Base-by-base conservation (phyloP, 139 green algal genomes). In the Parachlorella kessleri region DNA sequence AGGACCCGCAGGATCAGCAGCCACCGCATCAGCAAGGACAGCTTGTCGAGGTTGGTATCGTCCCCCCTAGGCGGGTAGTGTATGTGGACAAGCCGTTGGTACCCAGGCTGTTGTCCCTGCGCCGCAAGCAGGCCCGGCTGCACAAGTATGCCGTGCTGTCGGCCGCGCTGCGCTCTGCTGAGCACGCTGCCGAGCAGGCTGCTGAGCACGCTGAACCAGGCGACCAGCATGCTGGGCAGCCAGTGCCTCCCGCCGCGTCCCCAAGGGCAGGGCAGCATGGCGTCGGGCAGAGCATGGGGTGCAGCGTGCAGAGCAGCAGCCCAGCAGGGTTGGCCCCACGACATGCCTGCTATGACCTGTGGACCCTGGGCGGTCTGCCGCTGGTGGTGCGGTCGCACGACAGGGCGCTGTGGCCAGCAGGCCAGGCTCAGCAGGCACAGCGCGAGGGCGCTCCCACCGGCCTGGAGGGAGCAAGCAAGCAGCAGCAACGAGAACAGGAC, bases 71-170 rank as follows among this genome's bases (percentile, higher is more conserved):
- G 6, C 54, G 1, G 30, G 9, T 68, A 0, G 59, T 84, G 10
- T 87, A 64, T 21, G 2, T 87, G 9, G 65, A 76, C 3, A 87
- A 87, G 69, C 83, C 83, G 24, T 35, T 87, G 38, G 41, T 72
- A n/a, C 48, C 35, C 41, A 66, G 81, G 18, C 24, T 18, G 30
- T 26, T 76, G 18, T 69, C n/a, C 0, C 33, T 75, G 71, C 78
- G 83, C 1, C 65, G 71, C 33, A 73, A 74, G 55, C 83, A 87
- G 66, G 41, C 63, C 38, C 72, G 83, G 10, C 54, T 87, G 40
- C 81, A 87, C 33, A 87, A 85, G 63, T 86, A 87, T 59, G 82
- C 72, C 2, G 63, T 86, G 32, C 71, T 87, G 7, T 79, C 80
- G 14, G 1, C 65, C 9, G 73, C 33, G 32, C 38, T 79, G 41